phyloP scores from a whole-genome alignment of 768 basidiomycete species.

The Trametes gibbosa region DNA sequence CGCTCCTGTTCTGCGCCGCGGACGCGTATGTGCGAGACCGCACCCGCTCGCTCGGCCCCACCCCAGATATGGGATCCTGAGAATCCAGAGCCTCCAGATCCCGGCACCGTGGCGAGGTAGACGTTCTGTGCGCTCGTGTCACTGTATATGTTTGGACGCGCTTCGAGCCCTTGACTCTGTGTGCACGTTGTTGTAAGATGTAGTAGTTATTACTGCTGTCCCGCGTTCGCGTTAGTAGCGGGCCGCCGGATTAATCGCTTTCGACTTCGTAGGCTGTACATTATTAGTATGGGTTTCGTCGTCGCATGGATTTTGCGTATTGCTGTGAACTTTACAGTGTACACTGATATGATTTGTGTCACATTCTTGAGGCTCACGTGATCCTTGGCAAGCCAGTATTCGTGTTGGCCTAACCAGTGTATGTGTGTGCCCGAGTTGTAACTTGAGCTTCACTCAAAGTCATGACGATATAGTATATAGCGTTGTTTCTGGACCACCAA shows the following conservation, averaged over 20 bases:
- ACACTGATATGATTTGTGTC: no score
- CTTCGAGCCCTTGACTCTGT: not conserved
- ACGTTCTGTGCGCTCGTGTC: not conserved
- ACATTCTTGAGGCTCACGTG: no score
- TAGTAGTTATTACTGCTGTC: not conserved
- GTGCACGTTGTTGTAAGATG: not conserved
- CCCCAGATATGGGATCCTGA: slow-evolving; percentile 1
- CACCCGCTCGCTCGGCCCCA: not conserved
- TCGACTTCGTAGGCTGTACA: not conserved
- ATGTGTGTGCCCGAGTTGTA: no score
- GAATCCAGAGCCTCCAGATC: slow-evolving; percentile 12
- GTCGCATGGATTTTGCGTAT: not conserved
- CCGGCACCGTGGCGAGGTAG: not conserved
- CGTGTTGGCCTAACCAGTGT: no score
- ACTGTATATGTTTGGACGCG: not conserved
- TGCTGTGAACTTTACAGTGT: not conserved
- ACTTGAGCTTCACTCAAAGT: no score
- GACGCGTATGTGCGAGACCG: not conserved
- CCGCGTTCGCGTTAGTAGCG: not conserved
- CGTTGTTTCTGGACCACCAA: no score
- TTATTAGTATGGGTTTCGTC: not conserved
- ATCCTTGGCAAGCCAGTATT: no score
- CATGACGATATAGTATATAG: no score
- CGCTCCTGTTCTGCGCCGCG: slow-evolving; percentile 2
- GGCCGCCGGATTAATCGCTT: not conserved